Evolutionary conservation across 257 asterid genomes (phyloP).

Genomic region (Vinca minor): DNA sequence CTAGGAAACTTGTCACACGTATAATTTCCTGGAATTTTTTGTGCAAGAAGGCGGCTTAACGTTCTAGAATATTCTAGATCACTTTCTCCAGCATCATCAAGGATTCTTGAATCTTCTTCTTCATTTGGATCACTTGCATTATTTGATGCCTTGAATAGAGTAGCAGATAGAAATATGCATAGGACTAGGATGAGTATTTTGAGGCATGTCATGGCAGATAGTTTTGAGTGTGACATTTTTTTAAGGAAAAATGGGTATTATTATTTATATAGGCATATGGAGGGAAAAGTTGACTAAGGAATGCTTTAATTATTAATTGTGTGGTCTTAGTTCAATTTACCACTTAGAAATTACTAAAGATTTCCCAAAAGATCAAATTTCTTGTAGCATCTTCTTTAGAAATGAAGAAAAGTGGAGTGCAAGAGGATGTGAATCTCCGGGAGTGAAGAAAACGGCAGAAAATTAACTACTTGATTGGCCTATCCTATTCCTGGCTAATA

Average conservation of each 20-base stretch:
- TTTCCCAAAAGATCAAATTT: too few relatives aligned
- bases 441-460: slow-evolving; percentile 2
- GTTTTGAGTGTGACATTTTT: not conserved
- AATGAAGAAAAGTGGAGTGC: slow-evolving; percentile 15
- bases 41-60: slow-evolving; percentile 15
- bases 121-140: not conserved
- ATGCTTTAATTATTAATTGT: not conserved
- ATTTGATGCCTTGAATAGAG: not conserved
- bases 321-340: slow-evolving; percentile 7
- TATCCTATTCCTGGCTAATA: too few relatives aligned
- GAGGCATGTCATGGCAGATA: slow-evolving; percentile 2
- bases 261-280: not conserved
- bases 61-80: slow-evolving; percentile 1
- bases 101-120: not conserved
- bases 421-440: slow-evolving; percentile 7
- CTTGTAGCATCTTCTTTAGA: not conserved
- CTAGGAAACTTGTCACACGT: slow-evolving; percentile 29
- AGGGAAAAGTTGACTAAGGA: not conserved
- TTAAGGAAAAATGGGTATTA: not conserved
- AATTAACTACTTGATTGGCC: slow-evolving; percentile 6
- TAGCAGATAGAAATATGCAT: not conserved
- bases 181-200: not conserved
- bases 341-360: not conserved
- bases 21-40: slow-evolving; percentile 8
- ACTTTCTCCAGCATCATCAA: too few relatives aligned